Evolutionary conservation across 805 yeast genomes (phyloP), one percentile per base, ranked within the genome.

Genomic region (Lipomyces mesembrius): DNA sequence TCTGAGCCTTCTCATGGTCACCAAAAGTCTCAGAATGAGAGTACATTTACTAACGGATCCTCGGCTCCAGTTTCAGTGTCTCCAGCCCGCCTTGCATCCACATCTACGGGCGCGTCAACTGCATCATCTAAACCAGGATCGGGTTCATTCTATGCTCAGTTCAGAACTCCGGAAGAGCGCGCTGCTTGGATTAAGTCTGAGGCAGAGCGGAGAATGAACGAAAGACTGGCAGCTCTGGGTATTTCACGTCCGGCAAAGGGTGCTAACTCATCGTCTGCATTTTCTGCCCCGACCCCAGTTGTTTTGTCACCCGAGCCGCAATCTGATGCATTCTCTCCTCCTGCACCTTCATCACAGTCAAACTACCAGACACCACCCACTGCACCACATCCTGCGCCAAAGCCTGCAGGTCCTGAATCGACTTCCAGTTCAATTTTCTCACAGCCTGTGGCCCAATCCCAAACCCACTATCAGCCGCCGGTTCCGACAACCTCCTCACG

Each of bases 171-270:
- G 0, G 89, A 86, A 66, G 93, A 90, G 57, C 82, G 96, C 67
- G 85, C 95, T 4, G 89, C 91, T n/a, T 84, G 85, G 73, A 87
- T 91, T 62, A 92, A 91, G 76, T 94, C 92, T 20, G 94, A 90
- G 74, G 91, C 91, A 2, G 85, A 85, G 72, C 87, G 88, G 74
- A 85, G 90, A 77, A 92, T 92, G 97, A 88, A 87, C 68, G 96
- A 90, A 73, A 83, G 92, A 73, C 82, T 92, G 74, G 96, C 96
- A 2, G 89, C 88, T 69, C 82, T 92, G 65, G 97, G 97, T 2
- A 84, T 91, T 66, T 68, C 68, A n/a, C 72, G 67, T 54, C 61
- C 60, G 27, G 61, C 66, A 34, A 57, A 66, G 53, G 32, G 60
- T 25, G 57, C 61, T 11, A 4, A 35, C 20, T 14, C 64, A 14